Evolutionary conservation across 2,329 filamentous ascomycete genomes (phyloP), one percentile per base, ranked within the genome.

Genomic region (Fusarium nisikadoi): DNA sequence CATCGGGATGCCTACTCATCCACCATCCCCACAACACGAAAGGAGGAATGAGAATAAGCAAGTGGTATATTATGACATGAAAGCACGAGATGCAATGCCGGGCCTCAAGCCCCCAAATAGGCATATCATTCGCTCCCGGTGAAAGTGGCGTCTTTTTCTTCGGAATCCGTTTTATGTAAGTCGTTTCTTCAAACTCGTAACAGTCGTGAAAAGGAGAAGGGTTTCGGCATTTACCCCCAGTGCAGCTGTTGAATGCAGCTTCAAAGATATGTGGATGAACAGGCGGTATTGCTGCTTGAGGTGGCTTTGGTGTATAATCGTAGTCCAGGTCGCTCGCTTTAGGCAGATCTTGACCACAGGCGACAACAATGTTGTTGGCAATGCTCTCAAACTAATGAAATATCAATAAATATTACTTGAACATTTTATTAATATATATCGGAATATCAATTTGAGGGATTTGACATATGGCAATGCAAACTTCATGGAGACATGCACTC

Each of bases 231-330:
- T 62, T 62, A 6, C 62, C 57, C 9, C 35, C 47, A 8, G 23
- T 42, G 8, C 57, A 65, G 41, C 62, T 62, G 8, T 55, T 65
- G 20, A 65, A 65, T 11, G 62, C 62, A 42, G 41, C 62, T 62
- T 65, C 62, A n/a, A 65, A 65, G 6, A 65, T 12, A 27, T 65
- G 62, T 14, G 47, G 57, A 10, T 65, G 57, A 14, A 65, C 33
- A 36, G 47, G 57, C 9, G 47, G 57, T 29, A 65, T 41, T 5
- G 62, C 54, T 36, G 45, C 62, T 29, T 63, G 60, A 7, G 60
- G 60, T 36, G 62, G 62, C 42, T 65, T 65, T 47, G 57, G 57
- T n/a, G 41, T 12, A 14, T 54, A 65, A 7, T 65, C 62, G 17
- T 65, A 65, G 41, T 62, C 57, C 12, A 39, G 14, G 12, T 62